Evolutionary conservation across 768 basidiomycete species (phyloP).

Genomic region (Suillus discolor): DNA sequence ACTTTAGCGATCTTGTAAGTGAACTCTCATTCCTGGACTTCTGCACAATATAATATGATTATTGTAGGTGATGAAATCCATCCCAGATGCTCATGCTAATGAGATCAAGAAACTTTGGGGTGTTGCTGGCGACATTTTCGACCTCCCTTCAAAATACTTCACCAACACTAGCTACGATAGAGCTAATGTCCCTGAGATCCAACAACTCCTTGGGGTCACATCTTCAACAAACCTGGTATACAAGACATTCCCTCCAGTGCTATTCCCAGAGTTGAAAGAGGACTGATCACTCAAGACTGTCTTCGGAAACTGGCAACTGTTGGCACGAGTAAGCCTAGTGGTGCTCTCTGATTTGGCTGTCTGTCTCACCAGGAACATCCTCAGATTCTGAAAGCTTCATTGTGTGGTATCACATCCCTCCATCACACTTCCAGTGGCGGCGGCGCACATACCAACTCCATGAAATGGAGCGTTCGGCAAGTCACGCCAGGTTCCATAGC

Average conservation of each 20-base stretch:
- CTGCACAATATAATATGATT: neutral
- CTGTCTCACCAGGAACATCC: neutral
- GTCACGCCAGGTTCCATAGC: slow-evolving; percentile 1
- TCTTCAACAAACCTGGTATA: neutral
- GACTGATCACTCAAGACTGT: neutral
- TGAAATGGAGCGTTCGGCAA: neutral
- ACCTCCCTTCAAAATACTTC: too few relatives aligned
- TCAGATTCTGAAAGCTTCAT: neutral
- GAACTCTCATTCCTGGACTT: slow-evolving; percentile 1
- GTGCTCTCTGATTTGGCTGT: neutral
- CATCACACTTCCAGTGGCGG: neutral
- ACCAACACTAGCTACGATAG: too few relatives aligned
- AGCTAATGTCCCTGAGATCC: too few relatives aligned
- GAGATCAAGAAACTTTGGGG: slow-evolving; percentile 2
- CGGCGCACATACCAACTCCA: slow-evolving; percentile 1
- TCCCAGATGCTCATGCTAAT: neutral
- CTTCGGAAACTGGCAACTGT: neutral
- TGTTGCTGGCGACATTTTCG: too few relatives aligned
- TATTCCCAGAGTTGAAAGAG: neutral
- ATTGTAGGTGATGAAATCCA: slow-evolving; percentile 1
- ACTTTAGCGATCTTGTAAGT: slow-evolving; percentile 7
- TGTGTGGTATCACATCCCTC: neutral
- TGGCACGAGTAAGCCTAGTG: neutral
- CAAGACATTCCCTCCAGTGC: neutral
- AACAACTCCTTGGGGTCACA: too few relatives aligned